These are phyloP conservation scores for Xanthoconium purpureum DNA, from an alignment of 768 basidiomycete species.

Conservation along the genomic window DNA sequence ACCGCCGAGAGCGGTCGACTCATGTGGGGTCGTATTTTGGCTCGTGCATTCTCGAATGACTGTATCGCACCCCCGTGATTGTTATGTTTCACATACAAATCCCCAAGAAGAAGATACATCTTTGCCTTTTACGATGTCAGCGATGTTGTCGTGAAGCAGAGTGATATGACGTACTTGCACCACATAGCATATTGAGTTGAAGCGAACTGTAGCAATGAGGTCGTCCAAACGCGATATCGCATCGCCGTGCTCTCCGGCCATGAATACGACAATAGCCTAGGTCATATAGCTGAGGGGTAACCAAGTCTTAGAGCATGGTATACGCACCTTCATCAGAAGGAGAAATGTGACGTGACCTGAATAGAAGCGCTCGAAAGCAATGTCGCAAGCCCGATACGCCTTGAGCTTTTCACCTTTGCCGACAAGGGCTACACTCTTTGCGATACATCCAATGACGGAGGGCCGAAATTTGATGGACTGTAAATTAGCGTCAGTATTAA, in stretches of 20 bases:
- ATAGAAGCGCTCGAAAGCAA: not conserved
- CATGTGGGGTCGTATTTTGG: not conserved
- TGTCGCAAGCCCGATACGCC: conserved; percentile 1
- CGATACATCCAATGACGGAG: conserved; percentile 2
- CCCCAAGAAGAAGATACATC: not conserved
- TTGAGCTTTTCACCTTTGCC: not conserved
- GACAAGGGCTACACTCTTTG: conserved; percentile 1
- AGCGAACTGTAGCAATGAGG: not conserved
- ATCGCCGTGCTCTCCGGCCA: not conserved
- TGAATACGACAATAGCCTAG: not conserved
- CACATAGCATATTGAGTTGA: not conserved
- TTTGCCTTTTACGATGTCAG: not conserved
- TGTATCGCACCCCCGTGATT: not conserved
- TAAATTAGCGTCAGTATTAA: too few species aligned
- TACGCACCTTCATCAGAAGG: not conserved
- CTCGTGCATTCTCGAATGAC: not conserved
- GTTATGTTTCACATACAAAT: not conserved
- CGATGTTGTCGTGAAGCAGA: not conserved
- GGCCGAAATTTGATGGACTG: conserved; percentile 1
- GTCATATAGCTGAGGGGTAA: not conserved
- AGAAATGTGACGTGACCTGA: not conserved
- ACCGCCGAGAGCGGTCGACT: not conserved
- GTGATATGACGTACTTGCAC: not conserved
- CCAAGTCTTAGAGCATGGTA: not conserved
- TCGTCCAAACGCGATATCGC: too few species aligned